Percentiles rank a stretch among this genome's conserved stretches.
phyloP scores from a whole-genome alignment of 2,329 filamentous ascomycete species.

The Gnomoniopsis sp. region DNA sequence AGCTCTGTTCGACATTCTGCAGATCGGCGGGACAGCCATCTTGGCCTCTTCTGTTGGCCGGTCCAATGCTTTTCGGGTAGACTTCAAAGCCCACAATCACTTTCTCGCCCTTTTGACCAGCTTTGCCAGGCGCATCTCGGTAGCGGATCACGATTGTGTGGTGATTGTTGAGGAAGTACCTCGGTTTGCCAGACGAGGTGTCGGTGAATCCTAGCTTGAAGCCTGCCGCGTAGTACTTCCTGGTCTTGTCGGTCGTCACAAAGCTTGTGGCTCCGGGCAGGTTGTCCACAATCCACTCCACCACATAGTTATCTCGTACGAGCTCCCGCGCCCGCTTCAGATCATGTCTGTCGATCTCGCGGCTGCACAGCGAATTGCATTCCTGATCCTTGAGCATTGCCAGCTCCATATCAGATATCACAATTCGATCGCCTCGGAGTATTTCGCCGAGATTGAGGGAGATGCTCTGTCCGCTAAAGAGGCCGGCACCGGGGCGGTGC shows the following conservation, averaged over 20 bases:
- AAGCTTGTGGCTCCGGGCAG: constrained; percentile 86
- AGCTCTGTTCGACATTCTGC: constrained; percentile 57
- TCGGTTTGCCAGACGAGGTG: constrained; percentile 53
- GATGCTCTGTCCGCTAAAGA: constrained; percentile 73
- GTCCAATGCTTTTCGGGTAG: constrained; percentile 78
- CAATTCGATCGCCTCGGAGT: constrained; percentile 80
- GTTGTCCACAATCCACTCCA: constrained; percentile 92
- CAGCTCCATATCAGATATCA: constrained; percentile 78
- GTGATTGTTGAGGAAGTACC: constrained; percentile 82
- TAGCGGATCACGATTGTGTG: constrained; percentile 81
- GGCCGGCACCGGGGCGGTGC: constrained; percentile 59
- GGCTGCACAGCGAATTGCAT: constrained; percentile 70
- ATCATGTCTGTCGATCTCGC: constrained; percentile 60
- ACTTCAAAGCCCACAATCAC: constrained; percentile 88
- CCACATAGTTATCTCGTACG: constrained; percentile 77
- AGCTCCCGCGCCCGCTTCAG: constrained; percentile 67
- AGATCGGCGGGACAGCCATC: constrained; percentile 67
- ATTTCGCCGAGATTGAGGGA: constrained; percentile 85
- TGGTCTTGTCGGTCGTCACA: constrained; percentile 77
- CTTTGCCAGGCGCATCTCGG: constrained; percentile 65
- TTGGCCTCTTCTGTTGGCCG: constrained; percentile 54
- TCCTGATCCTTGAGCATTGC: constrained; percentile 72
- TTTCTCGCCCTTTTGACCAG: constrained; percentile 68
- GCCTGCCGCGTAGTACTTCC: constrained; percentile 85
- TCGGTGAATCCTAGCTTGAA: constrained; percentile 85